phyloP scores from a whole-genome alignment of 2,329 filamentous ascomycete species.

The Diaporthe vaccinii region DNA sequence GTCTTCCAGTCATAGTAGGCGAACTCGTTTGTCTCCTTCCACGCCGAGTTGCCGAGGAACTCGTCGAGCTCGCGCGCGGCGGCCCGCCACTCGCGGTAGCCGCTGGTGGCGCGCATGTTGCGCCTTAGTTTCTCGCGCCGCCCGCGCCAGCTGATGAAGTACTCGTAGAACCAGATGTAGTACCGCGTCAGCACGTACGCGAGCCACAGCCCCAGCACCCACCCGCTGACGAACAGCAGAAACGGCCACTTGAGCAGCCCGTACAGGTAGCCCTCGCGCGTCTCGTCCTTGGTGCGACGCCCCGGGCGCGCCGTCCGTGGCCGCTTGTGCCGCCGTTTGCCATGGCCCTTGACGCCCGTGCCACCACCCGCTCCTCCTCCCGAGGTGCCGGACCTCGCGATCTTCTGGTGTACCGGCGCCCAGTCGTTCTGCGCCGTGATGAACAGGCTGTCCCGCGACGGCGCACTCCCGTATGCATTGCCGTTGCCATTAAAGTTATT shows the following conservation, averaged over 20 bases:
- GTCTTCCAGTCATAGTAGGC: conserved; percentile 92
- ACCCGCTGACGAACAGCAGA: conserved; percentile 81
- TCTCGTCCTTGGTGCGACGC: conserved; percentile 85
- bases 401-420: conserved; percentile 85
- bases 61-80: conserved; percentile 84
- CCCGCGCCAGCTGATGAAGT: conserved; percentile 91
- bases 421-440: conserved; percentile 96
- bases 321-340: conserved; percentile 53
- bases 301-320: conserved; percentile 54
- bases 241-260: conserved; percentile 92
- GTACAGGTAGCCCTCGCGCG: conserved; percentile 93
- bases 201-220: conserved; percentile 80
- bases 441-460: conserved; percentile 60
- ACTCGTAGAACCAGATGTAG: conserved; percentile 95
- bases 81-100: conserved; percentile 86
- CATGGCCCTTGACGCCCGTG: conserved; percentile 54
- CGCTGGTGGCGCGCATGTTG: conserved; percentile 78
- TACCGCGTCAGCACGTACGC: conserved; percentile 85
- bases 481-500: conserved; percentile 31
- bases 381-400: conserved; percentile 51
- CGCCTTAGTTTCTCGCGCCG: conserved; percentile 78
- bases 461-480: conserved; percentile 33
- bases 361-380: conserved; percentile 48
- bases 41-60: conserved; percentile 83
- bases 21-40: conserved; percentile 84